A percentile compares a stretch with the other conserved stretches of the same genome.
These are phyloP conservation scores for Ogataea chonburiensis DNA, from an alignment of 805 yeast genomes.

Conservation along the genomic window DNA sequence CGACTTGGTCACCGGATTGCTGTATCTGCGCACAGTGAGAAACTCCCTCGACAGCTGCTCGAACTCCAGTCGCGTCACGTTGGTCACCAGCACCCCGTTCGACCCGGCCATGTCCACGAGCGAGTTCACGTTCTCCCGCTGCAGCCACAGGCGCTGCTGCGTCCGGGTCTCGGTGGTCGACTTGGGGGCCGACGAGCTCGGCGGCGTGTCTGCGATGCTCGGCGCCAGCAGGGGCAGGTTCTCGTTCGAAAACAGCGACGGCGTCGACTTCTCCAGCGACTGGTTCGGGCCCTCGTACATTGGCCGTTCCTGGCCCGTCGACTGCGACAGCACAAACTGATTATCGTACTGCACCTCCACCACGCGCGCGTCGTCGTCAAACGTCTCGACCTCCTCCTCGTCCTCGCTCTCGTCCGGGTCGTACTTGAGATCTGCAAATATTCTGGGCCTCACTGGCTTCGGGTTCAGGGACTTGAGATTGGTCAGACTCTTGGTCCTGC, in stretches of 20 bases:
- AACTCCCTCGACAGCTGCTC: constrained; percentile 77
- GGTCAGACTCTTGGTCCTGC: constrained; percentile 28
- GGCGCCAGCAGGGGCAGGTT: constrained; percentile 1
- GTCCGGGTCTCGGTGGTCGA: constrained; percentile 59
- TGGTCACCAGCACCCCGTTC: constrained; percentile 28
- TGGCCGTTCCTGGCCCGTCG: constrained; percentile 49
- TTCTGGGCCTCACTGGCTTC: constrained; percentile 19
- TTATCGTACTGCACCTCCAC: constrained; percentile 21
- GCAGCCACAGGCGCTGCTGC: constrained; percentile 82
- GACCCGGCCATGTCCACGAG: constrained; percentile 52
- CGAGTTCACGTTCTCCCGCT: constrained; percentile 60
- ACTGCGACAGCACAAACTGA: constrained; percentile 42
- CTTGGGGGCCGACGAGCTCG: constrained; percentile 3
- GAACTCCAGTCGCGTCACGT: constrained; percentile 66
- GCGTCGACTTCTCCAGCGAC: constrained; percentile 1
- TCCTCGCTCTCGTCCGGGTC: constrained; percentile 27
- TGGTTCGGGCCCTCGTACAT: constrained; percentile 9
- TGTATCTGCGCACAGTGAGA: constrained; percentile 62
- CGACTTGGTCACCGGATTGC: constrained; percentile 68
- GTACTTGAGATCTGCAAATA: constrained; percentile 28
- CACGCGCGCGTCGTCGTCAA: constrained; percentile 37
- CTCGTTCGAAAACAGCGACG: neutral
- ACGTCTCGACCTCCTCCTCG: constrained; percentile 44
- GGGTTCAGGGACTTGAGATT: constrained; percentile 27
- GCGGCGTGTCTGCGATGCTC: constrained; percentile 6